Conservation (phyloP, 805 yeast species). For the Ogataea ganodermae region DNA sequence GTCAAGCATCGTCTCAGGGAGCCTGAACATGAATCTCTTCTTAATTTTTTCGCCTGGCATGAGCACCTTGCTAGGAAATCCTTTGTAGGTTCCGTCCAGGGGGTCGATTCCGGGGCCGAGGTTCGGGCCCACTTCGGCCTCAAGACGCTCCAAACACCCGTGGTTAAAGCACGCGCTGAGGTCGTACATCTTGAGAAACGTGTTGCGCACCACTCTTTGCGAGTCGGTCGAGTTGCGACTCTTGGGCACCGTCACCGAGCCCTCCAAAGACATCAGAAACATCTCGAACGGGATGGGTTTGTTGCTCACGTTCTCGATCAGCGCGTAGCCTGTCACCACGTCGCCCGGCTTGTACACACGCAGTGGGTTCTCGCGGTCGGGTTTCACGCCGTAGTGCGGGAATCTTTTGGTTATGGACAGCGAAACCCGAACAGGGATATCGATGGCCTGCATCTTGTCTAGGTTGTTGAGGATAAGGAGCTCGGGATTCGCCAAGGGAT, state of each 20-base stretch:
- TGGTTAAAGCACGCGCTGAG: conserved; percentile 53
- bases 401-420: conserved; percentile 43
- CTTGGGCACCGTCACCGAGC: conserved; percentile 36
- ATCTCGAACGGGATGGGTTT: conserved; percentile 57
- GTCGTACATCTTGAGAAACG: conserved; percentile 52
- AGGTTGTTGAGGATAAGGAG: conserved; percentile 31
- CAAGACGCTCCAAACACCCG: conserved; percentile 28
- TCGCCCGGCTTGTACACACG: conserved; percentile 71
- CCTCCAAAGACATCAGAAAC: conserved; percentile 61
- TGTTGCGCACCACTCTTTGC: conserved; percentile 24
- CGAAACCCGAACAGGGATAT: conserved; percentile 28
- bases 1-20: conserved; percentile 56
- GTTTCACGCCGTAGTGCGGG: conserved; percentile 31
- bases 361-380: conserved; percentile 37
- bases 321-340: conserved; percentile 56
- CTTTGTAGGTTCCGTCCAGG: conserved; percentile 32
- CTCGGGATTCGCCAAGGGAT: conserved; percentile 27
- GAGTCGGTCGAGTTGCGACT: background rate
- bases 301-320: conserved; percentile 43
- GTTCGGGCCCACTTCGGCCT: background rate
- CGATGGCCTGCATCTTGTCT: conserved; percentile 24
- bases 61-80: conserved; percentile 49
- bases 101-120: conserved; percentile 19
- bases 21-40: conserved; percentile 57
- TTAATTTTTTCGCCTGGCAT: conserved; percentile 51